These are phyloP conservation scores for Trypethelium eluteriae DNA, from an alignment of 495 filamentous ascomycete genomes.

Conservation along the genomic window DNA sequence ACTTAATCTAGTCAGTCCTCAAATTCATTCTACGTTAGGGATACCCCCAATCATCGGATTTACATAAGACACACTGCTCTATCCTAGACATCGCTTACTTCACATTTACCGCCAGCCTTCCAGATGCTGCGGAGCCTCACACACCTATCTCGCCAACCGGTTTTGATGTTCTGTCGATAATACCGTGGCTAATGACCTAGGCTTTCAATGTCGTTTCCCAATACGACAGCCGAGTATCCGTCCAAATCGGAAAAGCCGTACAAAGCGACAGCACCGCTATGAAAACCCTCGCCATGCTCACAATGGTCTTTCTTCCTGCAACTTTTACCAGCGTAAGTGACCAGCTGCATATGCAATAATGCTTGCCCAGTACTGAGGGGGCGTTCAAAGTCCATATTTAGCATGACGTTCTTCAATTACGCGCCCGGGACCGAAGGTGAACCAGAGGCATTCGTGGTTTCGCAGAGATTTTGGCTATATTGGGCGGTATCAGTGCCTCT, in stretches of 20 bases:
- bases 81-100: not conserved
- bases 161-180: not conserved
- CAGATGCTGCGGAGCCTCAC: not conserved
- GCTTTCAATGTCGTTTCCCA: conserved; percentile 8
- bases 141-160: not conserved
- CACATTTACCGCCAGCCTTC: not conserved
- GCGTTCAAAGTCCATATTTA: not conserved
- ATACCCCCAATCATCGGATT: not conserved
- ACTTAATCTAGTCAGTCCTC: not conserved
- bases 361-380: not conserved
- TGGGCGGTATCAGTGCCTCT: not conserved
- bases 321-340: conserved; percentile 13
- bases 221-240: conserved; percentile 2
- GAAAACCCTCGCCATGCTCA: conserved; percentile 31
- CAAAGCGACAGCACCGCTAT: conserved; percentile 26
- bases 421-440: not conserved
- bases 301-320: conserved; percentile 26
- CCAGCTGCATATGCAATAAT: not conserved
- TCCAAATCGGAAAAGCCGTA: conserved; percentile 2
- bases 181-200: not conserved
- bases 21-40: not conserved
- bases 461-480: not conserved
- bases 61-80: not conserved
- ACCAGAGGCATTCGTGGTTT: not conserved
- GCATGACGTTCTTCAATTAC: conserved; percentile 3